Evolutionary conservation across 176 grass and related monocot genomes (phyloP), one percentile per base, ranked within the genome.

Genomic region (Oryza coarctata): DNA sequence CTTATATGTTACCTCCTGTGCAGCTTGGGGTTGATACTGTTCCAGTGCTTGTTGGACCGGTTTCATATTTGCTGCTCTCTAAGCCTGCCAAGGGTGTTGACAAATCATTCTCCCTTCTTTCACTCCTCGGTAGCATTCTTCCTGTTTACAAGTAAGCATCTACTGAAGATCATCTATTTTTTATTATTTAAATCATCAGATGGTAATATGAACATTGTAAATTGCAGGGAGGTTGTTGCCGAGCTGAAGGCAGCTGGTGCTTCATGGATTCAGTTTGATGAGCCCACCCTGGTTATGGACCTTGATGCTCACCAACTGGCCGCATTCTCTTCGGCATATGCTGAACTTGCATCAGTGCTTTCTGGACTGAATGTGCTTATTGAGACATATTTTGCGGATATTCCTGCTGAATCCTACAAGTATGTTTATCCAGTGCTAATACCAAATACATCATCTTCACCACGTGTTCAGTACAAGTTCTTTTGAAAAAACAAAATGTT

Each of bases 241-340:
- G 96, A 95, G 82, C 61, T 99, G 70, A 99, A 99, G 85, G 89
- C 80, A 65, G 96, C 84, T 74, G 96, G 96, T 82, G 93, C 96
- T 80, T 85, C 96, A 81, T 99, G 91, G 87, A 93, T 99, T 79
- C 96, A 99, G 81, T 93, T 99, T 78, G 96, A 99, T 88, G 96
- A 99, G 32, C 96, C 96, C 26, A 93, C 91, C 12, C 93, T 99
- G 81, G 93, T 95, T 57, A 75, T 71, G 74, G 96, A 98, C 61
- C 96, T 98, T 90, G 89, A 77, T 64, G 66, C 89, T 81, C 85
- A 98, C 9, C 86, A 98, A 81, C 57, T 98, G 83, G 86, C 91
- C 9, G 89, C 96, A 41, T 98, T 98, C 67, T 86, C 93, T 61
- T 69, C 75, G 0, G 92, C 93, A 14, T 98, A 98, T 76, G 33